Percentiles rank a stretch among this genome's conserved stretches.
These are phyloP conservation scores for Pichiaceae sp. DNA, from an alignment of 1,139 yeast species.

Conservation along the genomic window DNA sequence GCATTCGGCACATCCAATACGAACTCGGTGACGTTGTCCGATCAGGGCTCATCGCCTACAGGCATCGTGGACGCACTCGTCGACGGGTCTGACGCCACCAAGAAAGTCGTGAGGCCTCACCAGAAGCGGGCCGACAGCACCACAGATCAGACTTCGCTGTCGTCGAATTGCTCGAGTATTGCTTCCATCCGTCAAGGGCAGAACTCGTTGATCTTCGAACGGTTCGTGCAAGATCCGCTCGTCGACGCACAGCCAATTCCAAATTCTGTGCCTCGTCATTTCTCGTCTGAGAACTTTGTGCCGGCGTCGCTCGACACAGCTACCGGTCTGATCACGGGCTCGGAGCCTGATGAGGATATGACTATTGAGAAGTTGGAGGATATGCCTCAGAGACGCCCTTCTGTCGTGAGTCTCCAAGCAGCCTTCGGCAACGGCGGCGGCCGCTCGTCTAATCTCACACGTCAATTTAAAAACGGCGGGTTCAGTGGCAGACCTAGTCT, in stretches of 20 bases:
- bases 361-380: slow-evolving; percentile 32
- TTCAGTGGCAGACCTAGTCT: slow-evolving; percentile 1
- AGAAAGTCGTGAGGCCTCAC: not conserved
- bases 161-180: slow-evolving; percentile 6
- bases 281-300: slow-evolving; percentile 58
- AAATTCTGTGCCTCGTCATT: slow-evolving; percentile 32
- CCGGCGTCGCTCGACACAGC: slow-evolving; percentile 82
- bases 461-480: slow-evolving; percentile 11
- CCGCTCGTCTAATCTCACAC: slow-evolving; percentile 19
- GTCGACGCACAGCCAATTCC: slow-evolving; percentile 21
- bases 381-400: slow-evolving; percentile 52
- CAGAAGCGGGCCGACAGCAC: slow-evolving; percentile 4
- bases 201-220: slow-evolving; percentile 46
- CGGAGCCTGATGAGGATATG: slow-evolving; percentile 44
- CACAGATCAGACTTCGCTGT: slow-evolving; percentile 7
- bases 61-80: not conserved
- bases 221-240: slow-evolving; percentile 50
- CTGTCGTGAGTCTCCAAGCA: slow-evolving; percentile 52
- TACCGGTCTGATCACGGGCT: slow-evolving; percentile 39
- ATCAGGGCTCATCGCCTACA: not conserved
- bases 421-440: slow-evolving; percentile 29
- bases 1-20: slow-evolving; percentile 1
- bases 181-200: slow-evolving; percentile 10
- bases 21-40: too few relatives aligned
- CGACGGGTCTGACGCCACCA: not conserved